Base-by-base conservation (phyloP, 768 basidiomycete genomes). In the Mycena metata region DNA sequence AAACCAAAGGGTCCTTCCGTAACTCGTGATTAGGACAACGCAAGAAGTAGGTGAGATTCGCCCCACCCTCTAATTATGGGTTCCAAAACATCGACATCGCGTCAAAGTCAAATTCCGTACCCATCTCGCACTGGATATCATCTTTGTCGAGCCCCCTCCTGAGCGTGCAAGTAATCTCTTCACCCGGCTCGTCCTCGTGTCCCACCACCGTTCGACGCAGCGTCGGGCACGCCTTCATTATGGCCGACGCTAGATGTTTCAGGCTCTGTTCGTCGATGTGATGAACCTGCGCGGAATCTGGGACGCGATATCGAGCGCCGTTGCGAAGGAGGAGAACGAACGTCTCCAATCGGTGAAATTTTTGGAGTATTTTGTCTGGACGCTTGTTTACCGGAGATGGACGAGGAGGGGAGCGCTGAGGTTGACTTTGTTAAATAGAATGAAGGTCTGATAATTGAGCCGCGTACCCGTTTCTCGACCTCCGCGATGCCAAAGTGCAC, bases 31-130 rank as follows among this genome's bases (percentile, higher is more conserved):
- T 30, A 30, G 30, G 3, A 30, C 30, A 30, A 30, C 6, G 6
- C 30, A 6, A 6, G 30, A 6, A 30, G 30, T 30, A 30, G 6
- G n/a, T n/a, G n/a, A n/a, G n/a, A n/a, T n/a, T n/a, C n/a, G n/a
- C n/a, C n/a, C n/a, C n/a, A n/a, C n/a, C n/a, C n/a, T n/a, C n/a
- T n/a, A n/a, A n/a, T n/a, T n/a, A n/a, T n/a, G 54, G 35, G 2
- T 36, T 43, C 60, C 67, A 68, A 26, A 68, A 68, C 60, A 57
- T 63, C 2, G 67, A 58, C 10, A 61, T 41, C 13, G 54, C 47
- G 1, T 58, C 60, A 35, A 56, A 42, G 45, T 63, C n/a, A 4
- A 68, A 50, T 6, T 24, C 26, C 0, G 35, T 26, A 10, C 54
- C 60, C 2, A 3, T 2, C 10, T 56, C 46, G 17, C 30, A n/a